phyloP scores from a whole-genome alignment of 78 protist species.

The Guillardia theta region DNA sequence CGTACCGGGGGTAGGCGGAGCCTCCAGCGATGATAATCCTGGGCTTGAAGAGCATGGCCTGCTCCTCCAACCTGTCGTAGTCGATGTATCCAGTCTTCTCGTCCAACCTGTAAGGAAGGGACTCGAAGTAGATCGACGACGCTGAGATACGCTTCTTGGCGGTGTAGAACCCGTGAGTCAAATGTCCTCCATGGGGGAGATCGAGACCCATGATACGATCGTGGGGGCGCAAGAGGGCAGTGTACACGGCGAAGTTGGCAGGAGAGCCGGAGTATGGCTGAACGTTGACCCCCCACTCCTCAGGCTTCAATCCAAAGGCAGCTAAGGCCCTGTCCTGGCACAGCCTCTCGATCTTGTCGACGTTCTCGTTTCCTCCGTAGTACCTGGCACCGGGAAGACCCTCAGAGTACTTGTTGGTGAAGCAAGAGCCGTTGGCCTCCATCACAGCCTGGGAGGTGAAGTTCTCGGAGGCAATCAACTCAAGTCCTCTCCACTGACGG shows the following conservation, averaged over 20 bases:
- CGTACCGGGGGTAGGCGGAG: slow-evolving; percentile 97
- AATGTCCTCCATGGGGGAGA: slow-evolving; percentile 97
- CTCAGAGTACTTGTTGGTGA: slow-evolving; percentile 99
- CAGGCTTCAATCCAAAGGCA: slow-evolving; percentile 84
- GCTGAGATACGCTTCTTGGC: slow-evolving; percentile 91
- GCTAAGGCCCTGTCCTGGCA: slow-evolving; percentile 92
- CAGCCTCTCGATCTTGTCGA: slow-evolving; percentile 89
- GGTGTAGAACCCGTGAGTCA: slow-evolving; percentile 96
- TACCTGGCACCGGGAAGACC: slow-evolving; percentile 94
- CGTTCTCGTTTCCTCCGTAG: slow-evolving; percentile 97
- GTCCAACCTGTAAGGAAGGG: slow-evolving; percentile 94
- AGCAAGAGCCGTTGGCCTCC: slow-evolving; percentile 94
- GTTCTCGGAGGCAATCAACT: slow-evolving; percentile 98
- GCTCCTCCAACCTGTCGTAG: slow-evolving; percentile 87
- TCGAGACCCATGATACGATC: slow-evolving; percentile 99
- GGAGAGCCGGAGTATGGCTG: slow-evolving; percentile 87
- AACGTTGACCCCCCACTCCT: slow-evolving; percentile 99
- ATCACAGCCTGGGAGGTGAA: slow-evolving; percentile 94
- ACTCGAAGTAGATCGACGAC: slow-evolving; percentile 94
- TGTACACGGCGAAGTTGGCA: slow-evolving; percentile 94
- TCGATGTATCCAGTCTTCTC: slow-evolving; percentile 93
- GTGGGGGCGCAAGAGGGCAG: slow-evolving; percentile 93
- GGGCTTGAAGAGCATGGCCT: slow-evolving; percentile 93
- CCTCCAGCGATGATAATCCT: slow-evolving; percentile 94
- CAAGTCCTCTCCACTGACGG: slow-evolving; percentile 95